Evolutionary conservation across 2,329 filamentous ascomycete species (phyloP), one percentile per base, ranked within the genome.

Genomic region (Diaporthe citrichinensis): DNA sequence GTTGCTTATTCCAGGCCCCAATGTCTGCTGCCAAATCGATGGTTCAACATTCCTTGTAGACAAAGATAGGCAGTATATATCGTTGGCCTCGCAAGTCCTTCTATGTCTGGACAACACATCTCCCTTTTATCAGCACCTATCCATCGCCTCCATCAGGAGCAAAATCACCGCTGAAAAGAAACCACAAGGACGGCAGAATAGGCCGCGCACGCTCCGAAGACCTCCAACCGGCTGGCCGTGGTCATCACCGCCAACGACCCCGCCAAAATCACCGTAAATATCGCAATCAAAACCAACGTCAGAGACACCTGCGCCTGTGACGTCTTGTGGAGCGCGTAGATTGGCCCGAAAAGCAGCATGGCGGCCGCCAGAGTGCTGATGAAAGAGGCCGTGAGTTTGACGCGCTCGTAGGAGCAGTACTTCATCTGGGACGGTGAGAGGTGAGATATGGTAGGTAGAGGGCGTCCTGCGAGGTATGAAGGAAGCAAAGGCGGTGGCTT

Each of bases 191-290:
- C 69, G 8, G 74, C 74, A n/a, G 59, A 74, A 34, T 76, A 77
- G 12, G 74, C 74, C 8, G 74, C 76, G 34, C 72, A 77, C 5
- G 74, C 67, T 4, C 72, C 76, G 28, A 76, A 76, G 28, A 76
- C 44, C 46, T 77, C 74, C 25, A 72, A 68, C 36, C 74, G 68
- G 58, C 72, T 69, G 15, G 76, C 74, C 28, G 71, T 62, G 2
- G 72, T 76, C 74, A 77, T 73, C 23, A 69, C n/a, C 6, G 62
- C 67, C 17, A 77, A 51, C 12, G 62, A 46, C 0, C 53, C 28
- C 20, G 76, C 67, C 20, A 77, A 73, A 10, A 74, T 28, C 4
- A 72, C 46, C 5, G 74, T 71, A 36, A 76, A 76, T 10, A 77
- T 31, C 4, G 67, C 74, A 28, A 77, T 73, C 17, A 77, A 44